Percentiles rank a stretch among this genome's conserved stretches.
Evolutionary conservation across 2,329 filamentous ascomycete genomes (phyloP).

Genomic region (Penicillium decumbens): DNA sequence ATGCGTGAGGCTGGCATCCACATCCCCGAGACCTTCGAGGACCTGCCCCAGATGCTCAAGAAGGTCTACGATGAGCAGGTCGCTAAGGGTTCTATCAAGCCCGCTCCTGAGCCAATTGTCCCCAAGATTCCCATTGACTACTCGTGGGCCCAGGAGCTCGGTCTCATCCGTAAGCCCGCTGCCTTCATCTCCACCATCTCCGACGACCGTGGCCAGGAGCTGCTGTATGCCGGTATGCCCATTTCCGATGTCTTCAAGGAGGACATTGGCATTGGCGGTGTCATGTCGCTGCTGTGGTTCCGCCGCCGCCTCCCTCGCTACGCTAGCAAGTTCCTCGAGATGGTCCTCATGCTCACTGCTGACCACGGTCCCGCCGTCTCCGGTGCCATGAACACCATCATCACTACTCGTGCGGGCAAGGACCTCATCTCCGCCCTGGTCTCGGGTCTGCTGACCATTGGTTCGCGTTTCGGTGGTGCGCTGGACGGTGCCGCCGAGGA

Average conservation of each 20-base stretch:
- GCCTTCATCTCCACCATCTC: slow-evolving; percentile 99
- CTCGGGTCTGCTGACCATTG: slow-evolving; percentile 94
- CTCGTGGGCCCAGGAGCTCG: slow-evolving; percentile 98
- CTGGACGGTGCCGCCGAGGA: slow-evolving; percentile 96
- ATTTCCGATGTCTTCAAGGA: slow-evolving; percentile 99
- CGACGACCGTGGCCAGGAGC: slow-evolving; percentile 98
- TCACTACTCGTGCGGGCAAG: slow-evolving; percentile 98
- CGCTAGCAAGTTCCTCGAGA: slow-evolving; percentile 98
- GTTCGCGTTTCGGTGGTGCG: slow-evolving; percentile 96
- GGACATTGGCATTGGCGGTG: slow-evolving; percentile 98
- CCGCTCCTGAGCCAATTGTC: slow-evolving; percentile 80
- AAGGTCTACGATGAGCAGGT: slow-evolving; percentile 85
- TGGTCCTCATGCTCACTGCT: slow-evolving; percentile 99
- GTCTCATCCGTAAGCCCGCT: slow-evolving; percentile 98
- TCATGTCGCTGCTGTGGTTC: slow-evolving; percentile 99
- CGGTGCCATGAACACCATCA: slow-evolving; percentile 99
- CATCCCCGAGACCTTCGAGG: slow-evolving; percentile 95
- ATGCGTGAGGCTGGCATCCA: slow-evolving; percentile 94
- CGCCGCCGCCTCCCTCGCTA: slow-evolving; percentile 92
- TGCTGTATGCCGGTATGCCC: slow-evolving; percentile 97
- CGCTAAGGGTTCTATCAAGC: slow-evolving; percentile 76
- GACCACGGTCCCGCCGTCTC: slow-evolving; percentile 98
- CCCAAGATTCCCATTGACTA: slow-evolving; percentile 99
- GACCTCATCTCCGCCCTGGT: slow-evolving; percentile 95
- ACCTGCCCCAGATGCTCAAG: slow-evolving; percentile 73